Evolutionary conservation across 352 stramenopile species (phyloP).

Genomic region (Globisporangium uncinulatum): DNA sequence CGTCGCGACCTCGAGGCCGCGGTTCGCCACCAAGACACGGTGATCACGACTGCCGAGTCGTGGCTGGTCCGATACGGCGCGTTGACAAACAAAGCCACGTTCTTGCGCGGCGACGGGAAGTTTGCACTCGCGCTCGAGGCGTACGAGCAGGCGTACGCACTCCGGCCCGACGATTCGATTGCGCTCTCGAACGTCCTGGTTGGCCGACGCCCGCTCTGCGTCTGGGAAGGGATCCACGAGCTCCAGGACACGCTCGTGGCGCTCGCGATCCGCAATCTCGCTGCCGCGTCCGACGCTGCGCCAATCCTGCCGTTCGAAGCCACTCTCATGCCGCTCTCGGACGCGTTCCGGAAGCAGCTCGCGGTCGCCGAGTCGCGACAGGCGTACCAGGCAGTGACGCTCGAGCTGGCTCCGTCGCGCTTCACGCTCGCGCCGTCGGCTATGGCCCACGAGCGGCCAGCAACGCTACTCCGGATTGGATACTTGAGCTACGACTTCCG

Average conservation of each 20-base stretch:
- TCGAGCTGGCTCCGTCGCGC: constrained; percentile 24
- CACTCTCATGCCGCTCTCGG: constrained; percentile 49
- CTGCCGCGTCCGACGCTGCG: background rate
- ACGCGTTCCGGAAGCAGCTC: constrained; percentile 41
- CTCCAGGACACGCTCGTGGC: constrained; percentile 39
- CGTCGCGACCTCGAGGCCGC: constrained; percentile 29
- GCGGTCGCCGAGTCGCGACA: constrained; percentile 20
- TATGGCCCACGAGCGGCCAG: constrained; percentile 15
- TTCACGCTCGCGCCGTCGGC: background rate
- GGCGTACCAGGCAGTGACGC: constrained; percentile 31
- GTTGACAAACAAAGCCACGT: constrained; percentile 73
- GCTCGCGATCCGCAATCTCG: constrained; percentile 18
- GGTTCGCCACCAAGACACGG: constrained; percentile 36
- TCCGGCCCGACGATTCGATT: constrained; percentile 21
- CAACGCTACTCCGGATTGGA: constrained; percentile 54
- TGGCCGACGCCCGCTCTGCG: constrained; percentile 44
- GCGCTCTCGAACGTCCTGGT: constrained; percentile 49
- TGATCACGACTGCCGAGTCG: constrained; percentile 20
- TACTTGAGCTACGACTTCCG: constrained; percentile 90
- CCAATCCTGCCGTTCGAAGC: constrained; percentile 68
- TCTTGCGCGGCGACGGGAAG: constrained; percentile 43
- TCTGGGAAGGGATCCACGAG: constrained; percentile 45
- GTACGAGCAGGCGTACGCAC: constrained; percentile 18
- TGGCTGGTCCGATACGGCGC: constrained; percentile 16
- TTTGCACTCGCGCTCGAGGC: constrained; percentile 39